These are phyloP conservation scores for Erucastrum elatum DNA, from an alignment of 345 rosid genomes.

Conservation along the genomic window DNA sequence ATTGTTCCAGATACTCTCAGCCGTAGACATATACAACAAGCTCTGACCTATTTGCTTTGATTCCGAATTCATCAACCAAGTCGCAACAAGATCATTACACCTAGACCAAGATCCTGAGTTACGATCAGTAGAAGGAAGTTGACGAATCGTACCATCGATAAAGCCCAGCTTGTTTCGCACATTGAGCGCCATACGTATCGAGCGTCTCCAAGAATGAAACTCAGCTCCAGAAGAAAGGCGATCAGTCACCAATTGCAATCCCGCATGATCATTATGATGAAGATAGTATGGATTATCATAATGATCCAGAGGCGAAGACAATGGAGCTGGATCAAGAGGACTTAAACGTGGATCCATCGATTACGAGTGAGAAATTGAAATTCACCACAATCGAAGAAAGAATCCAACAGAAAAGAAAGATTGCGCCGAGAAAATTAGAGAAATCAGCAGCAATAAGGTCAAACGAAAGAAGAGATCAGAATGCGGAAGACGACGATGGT, in stretches of 20 bases:
- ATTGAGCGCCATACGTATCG: neutral
- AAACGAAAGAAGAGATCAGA: neutral
- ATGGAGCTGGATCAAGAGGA: too few relatives aligned
- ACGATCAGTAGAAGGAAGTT: neutral
- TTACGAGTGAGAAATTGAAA: too few relatives aligned
- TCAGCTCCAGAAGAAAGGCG: neutral
- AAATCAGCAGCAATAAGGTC: neutral
- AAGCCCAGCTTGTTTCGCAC: neutral
- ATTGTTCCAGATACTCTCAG: neutral
- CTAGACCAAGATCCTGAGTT: neutral
- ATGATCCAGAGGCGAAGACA: neutral
- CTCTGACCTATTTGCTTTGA: neutral
- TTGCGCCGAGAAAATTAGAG: neutral
- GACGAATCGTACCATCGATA: neutral
- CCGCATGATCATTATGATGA: neutral
- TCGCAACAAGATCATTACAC: neutral
- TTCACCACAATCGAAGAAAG: too few relatives aligned
- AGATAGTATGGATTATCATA: neutral
- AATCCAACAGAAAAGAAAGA: neutral
- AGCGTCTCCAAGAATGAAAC: neutral
- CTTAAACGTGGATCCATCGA: neutral
- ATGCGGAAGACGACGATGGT: neutral
- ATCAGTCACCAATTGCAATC: neutral
- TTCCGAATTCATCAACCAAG: neutral
- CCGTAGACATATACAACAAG: neutral